Percentiles rank a stretch among this genome's conserved stretches.
Conservation (phyloP, 202 grass and related monocot genomes). For the Setaria italica region DNA sequence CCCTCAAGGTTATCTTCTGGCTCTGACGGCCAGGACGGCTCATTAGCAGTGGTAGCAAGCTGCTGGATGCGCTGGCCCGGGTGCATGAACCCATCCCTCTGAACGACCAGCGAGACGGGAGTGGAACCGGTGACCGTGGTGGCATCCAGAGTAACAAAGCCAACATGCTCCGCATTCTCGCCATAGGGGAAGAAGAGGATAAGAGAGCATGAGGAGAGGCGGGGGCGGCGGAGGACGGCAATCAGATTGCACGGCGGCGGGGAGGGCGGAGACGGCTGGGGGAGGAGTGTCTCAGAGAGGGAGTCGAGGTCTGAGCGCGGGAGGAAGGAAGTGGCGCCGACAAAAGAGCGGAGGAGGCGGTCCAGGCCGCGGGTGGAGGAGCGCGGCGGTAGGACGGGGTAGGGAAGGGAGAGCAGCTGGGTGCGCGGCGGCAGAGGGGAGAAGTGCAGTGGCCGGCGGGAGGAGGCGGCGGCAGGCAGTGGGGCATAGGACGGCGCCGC, state of each 20-base stretch:
- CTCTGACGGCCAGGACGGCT: constrained; percentile 36
- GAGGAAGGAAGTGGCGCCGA: constrained; percentile 49
- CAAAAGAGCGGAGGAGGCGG: constrained; percentile 42
- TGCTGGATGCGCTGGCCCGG: constrained; percentile 64
- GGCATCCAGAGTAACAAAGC: constrained; percentile 42
- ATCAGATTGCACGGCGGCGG: constrained; percentile 57
- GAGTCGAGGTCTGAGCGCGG: constrained; percentile 39
- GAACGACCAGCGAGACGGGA: constrained; percentile 46
- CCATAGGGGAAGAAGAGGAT: constrained; percentile 62
- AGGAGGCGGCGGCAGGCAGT: not conserved
- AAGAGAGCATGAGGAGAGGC: constrained; percentile 12
- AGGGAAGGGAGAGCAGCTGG: constrained; percentile 45
- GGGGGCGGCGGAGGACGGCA: constrained; percentile 42
- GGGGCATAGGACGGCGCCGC: constrained; percentile 51
- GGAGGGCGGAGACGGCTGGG: constrained; percentile 39
- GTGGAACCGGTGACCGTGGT: constrained; percentile 24
- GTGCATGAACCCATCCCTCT: constrained; percentile 67
- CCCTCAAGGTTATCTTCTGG: constrained; percentile 46
- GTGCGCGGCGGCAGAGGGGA: constrained; percentile 31
- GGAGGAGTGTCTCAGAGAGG: constrained; percentile 29
- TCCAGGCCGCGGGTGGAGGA: constrained; percentile 39
- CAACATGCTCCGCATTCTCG: constrained; percentile 60
- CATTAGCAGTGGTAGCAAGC: constrained; percentile 33
- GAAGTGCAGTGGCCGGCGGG: constrained; percentile 47
- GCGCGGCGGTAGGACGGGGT: constrained; percentile 46